Evolutionary conservation across 306 rosid genomes (phyloP), one percentile per base, ranked within the genome.

Genomic region (Malus sylvestris): DNA sequence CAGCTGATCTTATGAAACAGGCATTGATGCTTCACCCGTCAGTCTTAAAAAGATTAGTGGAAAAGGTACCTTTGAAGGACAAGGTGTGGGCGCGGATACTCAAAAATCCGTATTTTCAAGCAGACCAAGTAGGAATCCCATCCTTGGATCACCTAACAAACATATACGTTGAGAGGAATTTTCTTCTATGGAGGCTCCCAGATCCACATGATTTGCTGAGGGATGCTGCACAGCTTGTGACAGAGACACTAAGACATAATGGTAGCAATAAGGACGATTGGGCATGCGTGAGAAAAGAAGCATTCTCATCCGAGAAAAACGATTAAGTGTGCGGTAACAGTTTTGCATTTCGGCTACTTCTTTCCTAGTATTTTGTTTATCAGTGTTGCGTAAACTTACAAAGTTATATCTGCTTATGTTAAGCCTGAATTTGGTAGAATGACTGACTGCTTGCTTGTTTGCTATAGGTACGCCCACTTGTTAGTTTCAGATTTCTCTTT

Each of bases 1-100:
- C 97, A 4, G 74, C 82, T 25, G 97, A 95, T 72, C 97, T 92
- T 76, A 89, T 92, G 96, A 90, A 89, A 86, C 97, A 95, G 86
- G 99, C 99, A 68, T 78, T 95, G 89, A 87, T 95, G 97, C 97
- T 95, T 83, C 97, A 92, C 78, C 97, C 97, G 77, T 80, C 95
- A 1, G 93, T 90, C 76, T 46, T 92, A 58, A 89, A 86, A 83
- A 89, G 88, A 82, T 82, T 90, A 75, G 97, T 88, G 8, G 83
- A 85, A 15, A 95, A 95, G 82, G 97, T 92, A 30, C 99, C 99
- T 11, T 77, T 95, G 85, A 95, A 92, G 88, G 99, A 95, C 71
- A 90, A 82, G 38, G 71, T 68, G 32, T 95, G 97, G 99, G 80
- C 86, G 25, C 88, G 81, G 49, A 79, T 88, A 67, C 86, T 88